Evolutionary conservation across 2,329 filamentous ascomycete genomes (phyloP).

Genomic region (Cryphonectria radicalis): DNA sequence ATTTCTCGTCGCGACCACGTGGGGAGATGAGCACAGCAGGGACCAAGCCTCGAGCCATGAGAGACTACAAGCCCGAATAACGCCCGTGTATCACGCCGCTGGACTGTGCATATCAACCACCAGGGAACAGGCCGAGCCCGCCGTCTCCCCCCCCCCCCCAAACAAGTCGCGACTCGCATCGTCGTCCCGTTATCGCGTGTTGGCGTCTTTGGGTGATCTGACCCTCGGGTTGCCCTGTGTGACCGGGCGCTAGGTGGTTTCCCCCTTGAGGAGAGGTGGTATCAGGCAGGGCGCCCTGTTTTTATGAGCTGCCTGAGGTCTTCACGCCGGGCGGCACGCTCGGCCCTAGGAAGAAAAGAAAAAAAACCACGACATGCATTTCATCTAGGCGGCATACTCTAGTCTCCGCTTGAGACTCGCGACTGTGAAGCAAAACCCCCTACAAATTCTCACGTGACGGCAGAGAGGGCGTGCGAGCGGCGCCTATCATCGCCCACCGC

Average conservation of each 20-base stretch:
- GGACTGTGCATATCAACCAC: background rate
- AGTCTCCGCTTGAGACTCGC: background rate
- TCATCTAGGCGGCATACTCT: background rate
- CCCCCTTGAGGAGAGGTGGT: background rate
- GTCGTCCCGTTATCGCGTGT: background rate
- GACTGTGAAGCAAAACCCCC: background rate
- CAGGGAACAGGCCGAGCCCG: background rate
- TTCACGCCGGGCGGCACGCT: background rate
- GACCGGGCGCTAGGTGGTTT: background rate
- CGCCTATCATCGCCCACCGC: background rate
- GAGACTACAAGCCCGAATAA: background rate
- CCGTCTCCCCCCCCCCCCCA: background rate
- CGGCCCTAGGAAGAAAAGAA: background rate
- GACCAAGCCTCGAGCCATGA: background rate
- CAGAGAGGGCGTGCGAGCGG: background rate
- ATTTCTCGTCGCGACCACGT: background rate
- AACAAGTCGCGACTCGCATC: background rate
- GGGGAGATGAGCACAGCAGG: conserved; percentile 1
- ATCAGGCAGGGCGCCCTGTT: background rate
- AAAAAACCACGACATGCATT: background rate
- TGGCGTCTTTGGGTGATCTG: background rate
- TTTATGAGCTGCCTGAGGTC: background rate
- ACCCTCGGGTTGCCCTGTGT: background rate
- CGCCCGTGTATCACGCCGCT: background rate
- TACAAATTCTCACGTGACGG: background rate